phyloP scores from a whole-genome alignment of 257 asterid genomes.

The Solanum tarijense region DNA sequence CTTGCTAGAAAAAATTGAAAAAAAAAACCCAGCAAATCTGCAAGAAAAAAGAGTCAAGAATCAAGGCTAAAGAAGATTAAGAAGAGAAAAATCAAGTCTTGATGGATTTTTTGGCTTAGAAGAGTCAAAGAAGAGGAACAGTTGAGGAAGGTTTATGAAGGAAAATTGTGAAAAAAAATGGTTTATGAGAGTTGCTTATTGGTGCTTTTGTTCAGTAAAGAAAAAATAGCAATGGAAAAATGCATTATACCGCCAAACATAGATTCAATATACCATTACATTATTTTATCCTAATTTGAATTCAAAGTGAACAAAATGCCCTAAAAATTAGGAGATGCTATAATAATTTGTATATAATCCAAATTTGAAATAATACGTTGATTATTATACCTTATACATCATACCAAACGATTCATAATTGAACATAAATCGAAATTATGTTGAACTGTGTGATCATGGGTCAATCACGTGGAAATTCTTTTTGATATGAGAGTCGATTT shows the following conservation, averaged over 20 bases:
- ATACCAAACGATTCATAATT: no score
- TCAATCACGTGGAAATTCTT: background rate
- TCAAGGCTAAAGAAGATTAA: background rate
- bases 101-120: background rate
- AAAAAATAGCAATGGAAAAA: background rate
- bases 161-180: background rate
- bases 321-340: background rate
- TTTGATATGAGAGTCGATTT: no score
- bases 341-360: background rate
- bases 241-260: background rate
- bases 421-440: no score
- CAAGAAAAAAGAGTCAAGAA: background rate
- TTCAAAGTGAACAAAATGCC: background rate
- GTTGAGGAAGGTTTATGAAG: background rate
- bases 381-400: no score
- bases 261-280: background rate
- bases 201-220: background rate
- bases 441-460: accelerated
- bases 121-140: background rate
- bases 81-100: background rate
- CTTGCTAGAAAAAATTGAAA: background rate
- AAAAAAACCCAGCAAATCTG: background rate
- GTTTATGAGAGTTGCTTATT: background rate
- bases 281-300: slow-evolving; percentile 1
- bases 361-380: background rate